Conservation (phyloP, 1,284 basidiomycete species). For the Ganoderma resinaceum region DNA sequence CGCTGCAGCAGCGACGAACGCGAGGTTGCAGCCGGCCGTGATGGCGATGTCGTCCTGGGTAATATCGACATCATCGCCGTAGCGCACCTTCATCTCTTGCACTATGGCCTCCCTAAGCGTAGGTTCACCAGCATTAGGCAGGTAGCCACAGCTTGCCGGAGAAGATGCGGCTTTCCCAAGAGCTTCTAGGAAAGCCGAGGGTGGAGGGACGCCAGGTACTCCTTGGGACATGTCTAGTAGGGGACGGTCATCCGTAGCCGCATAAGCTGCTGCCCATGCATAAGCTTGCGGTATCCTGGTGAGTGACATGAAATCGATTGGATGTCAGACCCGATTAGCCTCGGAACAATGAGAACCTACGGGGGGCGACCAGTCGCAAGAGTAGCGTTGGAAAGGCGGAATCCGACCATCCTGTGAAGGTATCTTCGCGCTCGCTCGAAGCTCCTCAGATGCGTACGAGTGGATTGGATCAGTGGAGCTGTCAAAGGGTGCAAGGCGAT, state of each 20-base stretch:
- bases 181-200: conserved; percentile 56
- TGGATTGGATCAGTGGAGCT: not conserved
- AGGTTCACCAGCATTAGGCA: conserved; percentile 70
- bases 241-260: conserved; percentile 50
- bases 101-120: conserved; percentile 64
- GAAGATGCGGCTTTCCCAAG: conserved; percentile 56
- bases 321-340: not conserved
- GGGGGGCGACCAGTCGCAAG: conserved; percentile 16
- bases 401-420: not conserved
- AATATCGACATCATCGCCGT: conserved; percentile 61
- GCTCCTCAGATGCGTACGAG: not conserved
- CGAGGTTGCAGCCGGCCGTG: conserved; percentile 76
- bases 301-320: not conserved
- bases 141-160: conserved; percentile 65
- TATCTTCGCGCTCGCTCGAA: not conserved
- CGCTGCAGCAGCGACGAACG: conserved; percentile 71
- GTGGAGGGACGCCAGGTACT: conserved; percentile 74
- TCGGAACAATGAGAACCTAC: not conserved
- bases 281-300: conserved; percentile 73
- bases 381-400: conserved; percentile 11
- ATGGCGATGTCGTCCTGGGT: conserved; percentile 62
- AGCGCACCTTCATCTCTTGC: conserved; percentile 69
- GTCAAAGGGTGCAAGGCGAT: not conserved
- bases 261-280: conserved; percentile 66
- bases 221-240: conserved; percentile 84